A percentile compares a stretch with the other conserved stretches of the same genome.
phyloP scores from a whole-genome alignment of 352 stramenopile species.

The Pythium vanterpoolii region DNA sequence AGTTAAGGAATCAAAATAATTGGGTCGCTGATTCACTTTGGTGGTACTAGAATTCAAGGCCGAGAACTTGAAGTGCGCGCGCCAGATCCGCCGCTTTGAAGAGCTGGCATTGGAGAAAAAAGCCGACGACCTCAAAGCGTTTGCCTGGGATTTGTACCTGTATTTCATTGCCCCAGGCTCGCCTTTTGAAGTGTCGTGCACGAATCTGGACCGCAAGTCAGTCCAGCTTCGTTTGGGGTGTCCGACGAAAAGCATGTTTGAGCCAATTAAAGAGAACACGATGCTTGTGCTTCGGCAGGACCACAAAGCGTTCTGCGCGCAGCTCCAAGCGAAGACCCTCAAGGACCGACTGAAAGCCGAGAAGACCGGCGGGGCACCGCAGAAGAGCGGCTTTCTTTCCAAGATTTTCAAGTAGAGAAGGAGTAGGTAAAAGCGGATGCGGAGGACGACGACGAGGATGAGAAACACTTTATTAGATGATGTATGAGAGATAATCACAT shows the following conservation, averaged over 20 bases:
- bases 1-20: neutral
- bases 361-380: constrained; percentile 32
- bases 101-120: constrained; percentile 69
- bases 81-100: constrained; percentile 77
- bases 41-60: constrained; percentile 67
- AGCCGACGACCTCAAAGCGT: constrained; percentile 73
- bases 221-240: constrained; percentile 79
- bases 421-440: neutral
- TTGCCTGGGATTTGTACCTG: constrained; percentile 78
- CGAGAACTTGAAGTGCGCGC: constrained; percentile 81
- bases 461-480: constrained; percentile 13
- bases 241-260: constrained; percentile 78
- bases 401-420: constrained; percentile 45
- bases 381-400: constrained; percentile 63
- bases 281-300: constrained; percentile 84
- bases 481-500: constrained; percentile 8
- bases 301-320: constrained; percentile 72
- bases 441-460: neutral
- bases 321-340: constrained; percentile 67
- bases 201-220: constrained; percentile 76
- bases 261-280: constrained; percentile 84
- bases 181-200: constrained; percentile 80
- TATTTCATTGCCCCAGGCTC: constrained; percentile 77
- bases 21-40: neutral
- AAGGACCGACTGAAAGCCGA: constrained; percentile 74